Base-by-base conservation (phyloP, 164 flowering plant genomes). In the Vitis cinerea region DNA sequence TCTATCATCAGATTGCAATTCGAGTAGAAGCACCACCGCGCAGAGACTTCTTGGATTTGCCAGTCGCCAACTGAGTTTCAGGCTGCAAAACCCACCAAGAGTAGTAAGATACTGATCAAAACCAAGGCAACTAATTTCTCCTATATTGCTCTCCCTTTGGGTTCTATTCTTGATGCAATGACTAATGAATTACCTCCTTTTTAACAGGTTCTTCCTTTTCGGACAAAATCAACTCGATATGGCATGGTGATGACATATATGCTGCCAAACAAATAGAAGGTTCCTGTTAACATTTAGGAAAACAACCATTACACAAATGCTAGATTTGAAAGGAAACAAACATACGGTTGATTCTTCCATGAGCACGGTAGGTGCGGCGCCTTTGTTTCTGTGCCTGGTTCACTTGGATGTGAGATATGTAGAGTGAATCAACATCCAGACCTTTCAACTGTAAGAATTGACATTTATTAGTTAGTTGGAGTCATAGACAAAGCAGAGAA, bases 221-320 rank as follows among this genome's bases (percentile, higher is more conserved):
- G 1, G 97, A 91, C 76, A 93, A 77, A 47, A 77, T 81, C 86
- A 93, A 77, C 81, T 93, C 98, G 62, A 93, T 93, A 71, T 93
- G 98, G 80, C 98, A 93, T 0, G 97, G 97, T 11, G 91, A 86
- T 7, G 97, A 91, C 98, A 93, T 93, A 64, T 93, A 93, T 4
- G 97, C 98, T 91, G 93, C 61, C n/a, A 44, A 69, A 70, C 13
- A 1, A 48, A 7, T 3, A 10, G 48, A 0, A 60, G 27, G 8
- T 17, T 55, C 1, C 19, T 19, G 9, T 54, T 54, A n/a, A 57
- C 13, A 17, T 19, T 11, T 2, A 29, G 44, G 9, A 48, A 13
- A 54, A 63, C 10, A 19, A 64, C 1, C 44, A 44, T 19, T 3
- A 2, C 17, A 15, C 4, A 47, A 31, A 17, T 30, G 10, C 1